phyloP scores from a whole-genome alignment of 1,284 basidiomycete genomes.

The Sphaerobolus stellatus region DNA sequence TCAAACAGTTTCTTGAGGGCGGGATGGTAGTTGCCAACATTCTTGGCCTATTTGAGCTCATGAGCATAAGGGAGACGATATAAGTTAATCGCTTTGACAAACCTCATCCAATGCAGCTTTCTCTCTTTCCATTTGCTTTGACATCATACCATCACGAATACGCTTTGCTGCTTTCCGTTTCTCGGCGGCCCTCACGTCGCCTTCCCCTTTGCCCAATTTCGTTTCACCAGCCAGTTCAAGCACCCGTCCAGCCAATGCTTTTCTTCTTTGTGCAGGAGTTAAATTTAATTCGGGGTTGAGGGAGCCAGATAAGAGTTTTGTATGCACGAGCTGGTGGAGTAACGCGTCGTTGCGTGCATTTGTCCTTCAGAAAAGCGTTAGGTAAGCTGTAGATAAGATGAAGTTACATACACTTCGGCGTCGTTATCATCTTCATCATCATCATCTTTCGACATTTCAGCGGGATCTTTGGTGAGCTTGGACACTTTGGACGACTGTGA shows the following conservation, averaged over 20 bases:
- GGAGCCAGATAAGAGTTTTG: constrained; percentile 70
- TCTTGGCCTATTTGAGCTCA: constrained; percentile 56
- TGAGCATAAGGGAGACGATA: constrained; percentile 11
- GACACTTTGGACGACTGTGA: constrained; percentile 72
- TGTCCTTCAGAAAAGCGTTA: constrained; percentile 42
- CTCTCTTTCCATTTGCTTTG: constrained; percentile 58
- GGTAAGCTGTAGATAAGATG: neutral
- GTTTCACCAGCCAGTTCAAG: constrained; percentile 63
- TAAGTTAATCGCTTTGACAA: neutral
- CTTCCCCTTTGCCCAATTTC: constrained; percentile 72
- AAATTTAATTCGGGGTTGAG: constrained; percentile 58
- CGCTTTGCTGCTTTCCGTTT: constrained; percentile 65
- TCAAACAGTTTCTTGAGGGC: constrained; percentile 64
- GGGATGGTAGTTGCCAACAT: constrained; percentile 78
- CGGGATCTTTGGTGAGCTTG: constrained; percentile 41
- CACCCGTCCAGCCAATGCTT: constrained; percentile 71
- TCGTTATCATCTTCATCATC: constrained; percentile 43
- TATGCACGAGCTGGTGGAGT: constrained; percentile 74
- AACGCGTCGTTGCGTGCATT: constrained; percentile 73
- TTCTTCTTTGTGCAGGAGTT: constrained; percentile 62
- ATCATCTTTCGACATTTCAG: constrained; percentile 17
- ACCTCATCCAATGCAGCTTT: constrained; percentile 66
- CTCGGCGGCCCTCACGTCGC: constrained; percentile 54
- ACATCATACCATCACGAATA: constrained; percentile 63
- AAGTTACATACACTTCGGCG: constrained; percentile 42